Evolutionary conservation across 2,329 filamentous ascomycete species (phyloP), one percentile per base, ranked within the genome.

Genomic region (Aureobasidium sp.): DNA sequence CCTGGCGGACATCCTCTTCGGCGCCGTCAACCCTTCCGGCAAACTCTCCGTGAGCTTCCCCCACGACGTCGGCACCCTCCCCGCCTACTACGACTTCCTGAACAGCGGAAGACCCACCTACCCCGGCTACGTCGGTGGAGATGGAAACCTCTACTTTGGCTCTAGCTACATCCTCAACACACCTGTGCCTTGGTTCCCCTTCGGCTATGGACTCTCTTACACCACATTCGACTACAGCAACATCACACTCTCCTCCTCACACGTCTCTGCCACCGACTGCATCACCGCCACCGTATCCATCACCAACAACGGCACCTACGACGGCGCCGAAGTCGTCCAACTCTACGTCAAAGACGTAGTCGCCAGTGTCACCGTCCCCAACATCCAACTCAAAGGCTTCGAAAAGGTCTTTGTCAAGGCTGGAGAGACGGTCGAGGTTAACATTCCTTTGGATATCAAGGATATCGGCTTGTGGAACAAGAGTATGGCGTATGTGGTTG

Each of bases 1-100:
- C 1, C 77, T 88, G 1, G 85, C 86, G 0, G 84, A 87, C 63
- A 76, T 88, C 31, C 75, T 88, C 1, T 86, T 84, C 66, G 86
- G 86, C 27, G 75, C 82, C 59, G 79, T 81, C 57, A 87, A 85
- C 70, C 85, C 85, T 0, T 84, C 81, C 1, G 86, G 86, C 40
- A 86, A 83, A 69, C 78, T 88, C 13, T 79, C 81, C 1, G 84
- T 89, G 35, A 83, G 82, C 11, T 85, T 90, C 68, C 87, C 87
- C 0, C 79, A 82, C 61, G 82, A 84, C 63, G 80, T 89, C 17
- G 86, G 86, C 25, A 84, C 83, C 1, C 76, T 84, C 0, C 87
- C 87, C 0, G 78, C 86, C 55, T 89, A 85, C 75, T 90, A 90
- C 69, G 85, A 90, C 68, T 85, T 87, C 70, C 75, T 87, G 47